Base-by-base conservation (phyloP, 768 basidiomycete species). In the Calocybe indica region DNA sequence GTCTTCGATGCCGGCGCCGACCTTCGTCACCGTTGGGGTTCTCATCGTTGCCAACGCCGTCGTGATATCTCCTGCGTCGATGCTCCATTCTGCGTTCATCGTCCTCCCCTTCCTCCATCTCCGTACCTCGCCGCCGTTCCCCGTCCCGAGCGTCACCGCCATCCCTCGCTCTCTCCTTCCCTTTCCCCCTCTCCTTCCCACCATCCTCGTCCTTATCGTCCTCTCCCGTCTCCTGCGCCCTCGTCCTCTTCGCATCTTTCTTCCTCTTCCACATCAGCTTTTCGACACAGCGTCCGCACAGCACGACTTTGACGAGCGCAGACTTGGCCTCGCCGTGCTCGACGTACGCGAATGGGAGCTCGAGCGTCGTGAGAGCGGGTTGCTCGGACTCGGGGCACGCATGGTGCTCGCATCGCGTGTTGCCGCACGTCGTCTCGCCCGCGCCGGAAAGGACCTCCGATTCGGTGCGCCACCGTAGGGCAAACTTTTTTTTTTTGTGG, bases 391-490 rank as follows among this genome's bases (percentile, higher is more conserved):
- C 49, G 7, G 58, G 48, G 29, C 69, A 60, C 43, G 72, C 67
- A 52, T 93, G 86, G 54, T 76, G 75, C 43, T 73, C 66, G 59
- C 95, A 98, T 15, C 93, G 88, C 14, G 90, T 80, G 53, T 94
- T 94, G 1, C 80, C 94, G 58, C 95, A 98, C 0, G 90, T 88
- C 3, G 79, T 77, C 62, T 96, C 90, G 2, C 93, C 95, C 2
- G 82, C 78, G 15, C 88, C 89, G 0, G 80, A 78, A 2, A 98
- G 69, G 10, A 97, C 93, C 65, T 98, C 95, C 2, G 75, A 70
- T 59, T 96, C 93, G 0, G 93, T 93, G 32, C 95, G 75, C 95
- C 95, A 98, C 10, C 95, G 84, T 5, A 98, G 75, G 0, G 92
- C 82, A 60, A 98, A 86, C 85, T 93, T 51, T 12, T 40, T 3